Percentiles rank a stretch among this genome's conserved stretches.
These are phyloP conservation scores for Aspergillus sp. DNA, from an alignment of 2,329 filamentous ascomycete species.

Conservation along the genomic window DNA sequence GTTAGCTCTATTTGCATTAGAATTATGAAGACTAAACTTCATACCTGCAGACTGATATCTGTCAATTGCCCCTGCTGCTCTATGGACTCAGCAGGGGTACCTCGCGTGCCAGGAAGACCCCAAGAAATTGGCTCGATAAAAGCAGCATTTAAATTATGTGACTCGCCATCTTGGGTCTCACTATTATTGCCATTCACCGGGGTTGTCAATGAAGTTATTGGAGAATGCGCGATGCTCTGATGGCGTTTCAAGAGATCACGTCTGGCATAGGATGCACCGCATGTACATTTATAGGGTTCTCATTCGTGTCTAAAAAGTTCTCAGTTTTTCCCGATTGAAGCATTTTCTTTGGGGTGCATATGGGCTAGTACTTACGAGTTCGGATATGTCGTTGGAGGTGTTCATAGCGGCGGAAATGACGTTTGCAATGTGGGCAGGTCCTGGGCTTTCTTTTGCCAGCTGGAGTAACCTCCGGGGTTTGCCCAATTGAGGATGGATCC, in stretches of 20 bases:
- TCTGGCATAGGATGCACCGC: slow-evolving; percentile 9
- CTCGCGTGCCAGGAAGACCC: not conserved
- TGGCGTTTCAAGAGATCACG: slow-evolving; percentile 12
- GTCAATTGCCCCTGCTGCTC: not conserved
- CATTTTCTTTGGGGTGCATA: not conserved
- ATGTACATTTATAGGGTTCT: slow-evolving; percentile 10
- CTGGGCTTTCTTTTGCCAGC: slow-evolving; percentile 2
- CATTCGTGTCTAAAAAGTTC: slow-evolving; percentile 3
- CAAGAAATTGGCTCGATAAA: not conserved
- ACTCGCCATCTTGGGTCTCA: too few relatives aligned
- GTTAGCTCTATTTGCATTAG: not conserved
- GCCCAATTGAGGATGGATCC: not conserved
- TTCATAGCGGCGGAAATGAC: slow-evolving; percentile 10
- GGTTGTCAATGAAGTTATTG: slow-evolving; percentile 1
- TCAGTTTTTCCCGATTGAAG: not conserved
- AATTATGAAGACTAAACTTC: too few relatives aligned
- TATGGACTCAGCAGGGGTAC: not conserved
- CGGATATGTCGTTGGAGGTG: slow-evolving; percentile 11
- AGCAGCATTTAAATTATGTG: too few relatives aligned
- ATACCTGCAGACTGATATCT: not conserved
- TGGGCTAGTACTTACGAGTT: slow-evolving; percentile 5
- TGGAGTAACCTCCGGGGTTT: not conserved
- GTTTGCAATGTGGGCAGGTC: slow-evolving; percentile 8
- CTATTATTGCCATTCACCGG: too few relatives aligned
- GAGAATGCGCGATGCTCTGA: slow-evolving; percentile 6